phyloP scores from a whole-genome alignment of 768 basidiomycete species.

The Lentinula detonsa region DNA sequence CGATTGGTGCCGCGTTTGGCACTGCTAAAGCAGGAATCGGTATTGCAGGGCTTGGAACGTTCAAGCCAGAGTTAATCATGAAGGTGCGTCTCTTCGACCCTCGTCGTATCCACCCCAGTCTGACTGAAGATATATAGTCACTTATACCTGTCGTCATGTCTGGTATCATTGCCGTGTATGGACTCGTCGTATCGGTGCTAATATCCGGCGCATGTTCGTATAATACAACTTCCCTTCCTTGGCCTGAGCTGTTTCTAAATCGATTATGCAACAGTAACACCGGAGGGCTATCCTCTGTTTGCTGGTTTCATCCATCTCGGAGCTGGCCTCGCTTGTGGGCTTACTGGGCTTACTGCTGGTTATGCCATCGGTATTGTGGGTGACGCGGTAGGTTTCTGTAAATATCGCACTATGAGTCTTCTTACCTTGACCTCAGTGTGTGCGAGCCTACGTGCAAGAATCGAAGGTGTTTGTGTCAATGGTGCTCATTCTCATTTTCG shows the following conservation, averaged over 20 bases:
- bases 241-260: not conserved
- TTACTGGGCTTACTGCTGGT: constrained; percentile 89
- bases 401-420: not conserved
- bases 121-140: constrained; percentile 43
- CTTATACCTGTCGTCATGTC: constrained; percentile 98
- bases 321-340: constrained; percentile 85
- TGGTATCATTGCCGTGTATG: constrained; percentile 97
- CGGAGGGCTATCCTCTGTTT: constrained; percentile 70
- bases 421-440: constrained; percentile 51
- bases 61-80: constrained; percentile 97
- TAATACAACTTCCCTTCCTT: not conserved
- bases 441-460: constrained; percentile 88
- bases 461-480: constrained; percentile 89
- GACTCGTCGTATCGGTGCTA: constrained; percentile 91
- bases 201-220: constrained; percentile 61
- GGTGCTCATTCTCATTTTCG: constrained; percentile 94
- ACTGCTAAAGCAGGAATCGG: constrained; percentile 97
- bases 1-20: constrained; percentile 92
- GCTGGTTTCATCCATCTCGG: constrained; percentile 90
- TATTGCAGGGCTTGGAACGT: constrained; percentile 89
- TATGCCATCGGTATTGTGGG: constrained; percentile 94
- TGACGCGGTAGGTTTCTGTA: constrained; percentile 64
- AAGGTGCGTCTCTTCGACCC: constrained; percentile 49
- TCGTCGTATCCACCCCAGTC: not conserved
- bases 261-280: constrained; percentile 41